phyloP scores from a whole-genome alignment of 164 flowering plant genomes.

The Brasenia schreberi region DNA sequence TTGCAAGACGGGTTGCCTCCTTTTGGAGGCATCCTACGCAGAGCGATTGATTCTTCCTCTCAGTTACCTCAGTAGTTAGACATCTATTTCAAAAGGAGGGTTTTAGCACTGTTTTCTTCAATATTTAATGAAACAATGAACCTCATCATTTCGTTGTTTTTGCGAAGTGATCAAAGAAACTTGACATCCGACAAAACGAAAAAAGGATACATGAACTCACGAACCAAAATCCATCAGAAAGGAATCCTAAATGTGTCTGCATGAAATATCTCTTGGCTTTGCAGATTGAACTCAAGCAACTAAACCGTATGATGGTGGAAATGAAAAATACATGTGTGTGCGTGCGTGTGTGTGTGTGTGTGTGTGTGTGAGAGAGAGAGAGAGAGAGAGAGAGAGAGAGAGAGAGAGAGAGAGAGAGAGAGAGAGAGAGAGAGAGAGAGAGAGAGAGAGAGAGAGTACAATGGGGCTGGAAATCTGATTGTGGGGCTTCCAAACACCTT shows the following conservation, averaged over 20 bases:
- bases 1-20: too few relatives aligned
- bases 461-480: constrained; percentile 8
- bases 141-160: too few relatives aligned
- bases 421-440: constrained; percentile 1
- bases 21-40: too few relatives aligned
- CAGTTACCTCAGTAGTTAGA: too few relatives aligned
- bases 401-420: not conserved
- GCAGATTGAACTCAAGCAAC: not conserved
- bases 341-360: not conserved
- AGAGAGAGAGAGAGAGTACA: constrained; percentile 11
- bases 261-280: not conserved
- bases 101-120: too few relatives aligned
- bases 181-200: not conserved
- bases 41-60: too few relatives aligned
- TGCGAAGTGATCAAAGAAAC: too few relatives aligned
- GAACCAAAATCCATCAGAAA: not conserved
- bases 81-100: too few relatives aligned
- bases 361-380: not conserved
- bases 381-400: not conserved
- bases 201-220: not conserved
- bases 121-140: too few relatives aligned
- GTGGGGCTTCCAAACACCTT: constrained; percentile 68
- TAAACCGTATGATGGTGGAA: too few relatives aligned
- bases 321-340: not conserved
- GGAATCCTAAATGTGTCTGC: not conserved